These are phyloP conservation scores for Mangifera indica DNA, from an alignment of 345 rosid species.

Conservation along the genomic window DNA sequence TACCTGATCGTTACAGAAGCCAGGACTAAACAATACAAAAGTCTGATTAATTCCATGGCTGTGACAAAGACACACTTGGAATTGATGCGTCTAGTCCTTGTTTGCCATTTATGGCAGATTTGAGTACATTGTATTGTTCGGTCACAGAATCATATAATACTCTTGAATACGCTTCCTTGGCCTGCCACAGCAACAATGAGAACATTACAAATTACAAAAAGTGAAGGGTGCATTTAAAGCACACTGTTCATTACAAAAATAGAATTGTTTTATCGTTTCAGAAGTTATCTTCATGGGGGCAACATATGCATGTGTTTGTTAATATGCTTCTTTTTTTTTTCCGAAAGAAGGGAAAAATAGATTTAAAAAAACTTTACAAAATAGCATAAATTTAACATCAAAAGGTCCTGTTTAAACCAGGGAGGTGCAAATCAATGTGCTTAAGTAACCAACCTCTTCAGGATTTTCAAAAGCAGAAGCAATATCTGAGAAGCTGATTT, in stretches of 20 bases:
- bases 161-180: slow-evolving; percentile 56
- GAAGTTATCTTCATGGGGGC: too few species aligned
- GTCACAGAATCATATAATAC: slow-evolving; percentile 54
- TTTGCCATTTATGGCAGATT: slow-evolving; percentile 63
- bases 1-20: slow-evolving; percentile 23
- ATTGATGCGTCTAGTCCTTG: slow-evolving; percentile 68
- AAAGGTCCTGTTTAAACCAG: slow-evolving; percentile 3
- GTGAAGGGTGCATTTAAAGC: too few species aligned
- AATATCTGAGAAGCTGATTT: slow-evolving; percentile 54
- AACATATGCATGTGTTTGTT: neutral
- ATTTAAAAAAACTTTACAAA: neutral
- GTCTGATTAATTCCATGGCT: slow-evolving; percentile 67
- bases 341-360: neutral
- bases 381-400: neutral
- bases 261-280: too few species aligned
- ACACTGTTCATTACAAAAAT: too few species aligned
- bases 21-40: slow-evolving; percentile 18
- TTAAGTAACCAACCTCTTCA: slow-evolving; percentile 60
- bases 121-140: slow-evolving; percentile 67
- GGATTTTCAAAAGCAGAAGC: slow-evolving; percentile 51
- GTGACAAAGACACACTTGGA: slow-evolving; percentile 66
- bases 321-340: neutral
- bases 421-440: neutral
- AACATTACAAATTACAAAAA: slow-evolving; percentile 11
- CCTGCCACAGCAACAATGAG: slow-evolving; percentile 46